These are phyloP conservation scores for Sindora glabra DNA, from an alignment of 306 rosid species.

Conservation along the genomic window DNA sequence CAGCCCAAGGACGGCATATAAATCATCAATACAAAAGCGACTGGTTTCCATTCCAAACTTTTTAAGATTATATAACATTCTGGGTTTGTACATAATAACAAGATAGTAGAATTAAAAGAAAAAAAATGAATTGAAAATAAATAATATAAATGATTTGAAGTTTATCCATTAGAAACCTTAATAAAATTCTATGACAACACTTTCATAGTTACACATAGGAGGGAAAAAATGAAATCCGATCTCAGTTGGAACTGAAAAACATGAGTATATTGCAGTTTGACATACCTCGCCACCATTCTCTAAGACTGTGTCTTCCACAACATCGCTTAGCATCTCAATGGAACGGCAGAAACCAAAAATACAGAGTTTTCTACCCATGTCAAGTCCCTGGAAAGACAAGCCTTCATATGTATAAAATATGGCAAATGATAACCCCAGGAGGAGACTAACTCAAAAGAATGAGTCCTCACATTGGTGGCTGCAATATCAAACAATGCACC, in stretches of 20 bases:
- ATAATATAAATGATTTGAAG: not conserved
- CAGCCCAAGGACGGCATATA: not conserved
- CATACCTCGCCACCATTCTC: constrained; percentile 97
- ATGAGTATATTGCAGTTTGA: not conserved
- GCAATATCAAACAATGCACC: constrained; percentile 96
- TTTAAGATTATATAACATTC: not conserved
- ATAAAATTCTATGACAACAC: not conserved
- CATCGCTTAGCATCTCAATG: constrained; percentile 94
- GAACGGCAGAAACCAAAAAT: constrained; percentile 94
- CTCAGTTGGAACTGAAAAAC: too few relatives aligned
- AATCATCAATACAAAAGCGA: not conserved
- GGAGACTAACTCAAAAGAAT: constrained; percentile 2
- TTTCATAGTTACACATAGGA: not conserved
- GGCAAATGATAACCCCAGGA: not conserved
- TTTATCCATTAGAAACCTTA: not conserved
- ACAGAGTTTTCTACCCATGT: constrained; percentile 83
- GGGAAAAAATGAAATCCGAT: too few relatives aligned
- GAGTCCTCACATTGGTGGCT: constrained; percentile 72
- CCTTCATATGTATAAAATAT: constrained; percentile 5
- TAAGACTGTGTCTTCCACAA: constrained; percentile 87
- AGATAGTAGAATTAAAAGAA: not conserved
- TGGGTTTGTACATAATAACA: not conserved
- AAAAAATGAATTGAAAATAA: not conserved
- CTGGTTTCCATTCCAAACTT: constrained; percentile 2
- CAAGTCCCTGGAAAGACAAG: constrained; percentile 65